Evolutionary conservation across 257 asterid genomes (phyloP).

Genomic region (Parsonsia alboflavescens): DNA sequence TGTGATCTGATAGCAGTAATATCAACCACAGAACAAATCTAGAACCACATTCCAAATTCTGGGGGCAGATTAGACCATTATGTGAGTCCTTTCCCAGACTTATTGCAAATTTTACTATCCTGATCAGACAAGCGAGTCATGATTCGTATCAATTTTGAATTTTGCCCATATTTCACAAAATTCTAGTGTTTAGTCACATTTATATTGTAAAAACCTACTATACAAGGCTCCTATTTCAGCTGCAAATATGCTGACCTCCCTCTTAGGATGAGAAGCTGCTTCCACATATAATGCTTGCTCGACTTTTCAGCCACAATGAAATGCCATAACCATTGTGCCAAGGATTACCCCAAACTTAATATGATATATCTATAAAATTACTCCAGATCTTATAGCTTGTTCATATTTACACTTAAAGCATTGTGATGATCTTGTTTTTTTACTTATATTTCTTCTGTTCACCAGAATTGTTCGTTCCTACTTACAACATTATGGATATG

Average conservation of each 20-base stretch:
- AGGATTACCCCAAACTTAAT: neutral
- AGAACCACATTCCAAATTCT: neutral
- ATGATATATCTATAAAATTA: neutral
- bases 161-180: neutral
- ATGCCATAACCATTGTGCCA: neutral
- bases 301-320: neutral
- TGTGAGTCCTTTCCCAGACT: neutral
- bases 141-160: neutral
- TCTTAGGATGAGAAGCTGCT: neutral
- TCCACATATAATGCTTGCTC: neutral
- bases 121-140: neutral
- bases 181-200: neutral
- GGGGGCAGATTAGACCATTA: neutral
- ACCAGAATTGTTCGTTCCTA: constrained; percentile 81
- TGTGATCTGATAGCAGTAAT: neutral
- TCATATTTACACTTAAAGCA: neutral
- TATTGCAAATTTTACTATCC: neutral
- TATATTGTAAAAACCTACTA: neutral
- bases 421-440: constrained; percentile 2
- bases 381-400: neutral
- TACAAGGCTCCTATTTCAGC: neutral
- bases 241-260: neutral
- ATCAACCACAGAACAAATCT: neutral
- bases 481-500: constrained; percentile 90
- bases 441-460: constrained; percentile 17